A percentile compares a stretch with the other conserved stretches of the same genome.
phyloP scores from a whole-genome alignment of 768 basidiomycete species.

The Suillus bovinus region DNA sequence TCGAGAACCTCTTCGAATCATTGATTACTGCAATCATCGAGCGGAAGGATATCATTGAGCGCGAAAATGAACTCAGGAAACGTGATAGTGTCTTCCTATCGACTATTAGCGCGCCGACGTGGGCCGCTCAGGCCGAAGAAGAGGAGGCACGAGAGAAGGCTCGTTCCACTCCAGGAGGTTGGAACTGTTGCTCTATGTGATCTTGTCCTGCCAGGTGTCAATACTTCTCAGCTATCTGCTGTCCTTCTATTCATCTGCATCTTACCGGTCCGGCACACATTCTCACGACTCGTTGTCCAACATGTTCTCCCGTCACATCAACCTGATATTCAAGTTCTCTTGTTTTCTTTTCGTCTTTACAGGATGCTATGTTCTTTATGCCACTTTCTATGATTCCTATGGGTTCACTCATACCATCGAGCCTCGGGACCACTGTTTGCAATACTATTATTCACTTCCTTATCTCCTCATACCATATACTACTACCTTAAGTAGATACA shows the following conservation, averaged over 20 bases:
- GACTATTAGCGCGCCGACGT: constrained; percentile 60
- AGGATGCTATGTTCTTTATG: constrained; percentile 31
- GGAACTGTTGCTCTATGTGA: constrained; percentile 69
- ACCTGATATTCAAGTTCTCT: constrained; percentile 9
- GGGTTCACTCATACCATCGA: constrained; percentile 23
- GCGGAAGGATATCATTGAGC: constrained; percentile 77
- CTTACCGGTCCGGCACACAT: constrained; percentile 15
- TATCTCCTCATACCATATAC: constrained; percentile 43
- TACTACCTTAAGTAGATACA: constrained; percentile 39
- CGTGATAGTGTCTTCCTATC: constrained; percentile 83
- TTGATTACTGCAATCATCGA: constrained; percentile 80
- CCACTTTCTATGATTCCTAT: constrained; percentile 21
- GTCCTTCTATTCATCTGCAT: constrained; percentile 19
- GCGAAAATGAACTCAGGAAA: constrained; percentile 76
- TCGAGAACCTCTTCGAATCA: constrained; percentile 75
- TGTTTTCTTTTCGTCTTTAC: constrained; percentile 19
- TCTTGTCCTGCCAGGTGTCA: constrained; percentile 11
- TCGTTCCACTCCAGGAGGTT: constrained; percentile 46
- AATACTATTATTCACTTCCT: constrained; percentile 34
- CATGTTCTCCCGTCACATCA: constrained; percentile 7
- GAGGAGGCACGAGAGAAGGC: constrained; percentile 68
- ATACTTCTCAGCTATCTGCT: constrained; percentile 12
- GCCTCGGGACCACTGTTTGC: constrained; percentile 17
- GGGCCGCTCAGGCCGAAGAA: constrained; percentile 79
- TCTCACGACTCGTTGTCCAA: constrained; percentile 17